Evolutionary conservation across 2,329 filamentous ascomycete genomes (phyloP).

Genomic region (Metarhizium rileyi): DNA sequence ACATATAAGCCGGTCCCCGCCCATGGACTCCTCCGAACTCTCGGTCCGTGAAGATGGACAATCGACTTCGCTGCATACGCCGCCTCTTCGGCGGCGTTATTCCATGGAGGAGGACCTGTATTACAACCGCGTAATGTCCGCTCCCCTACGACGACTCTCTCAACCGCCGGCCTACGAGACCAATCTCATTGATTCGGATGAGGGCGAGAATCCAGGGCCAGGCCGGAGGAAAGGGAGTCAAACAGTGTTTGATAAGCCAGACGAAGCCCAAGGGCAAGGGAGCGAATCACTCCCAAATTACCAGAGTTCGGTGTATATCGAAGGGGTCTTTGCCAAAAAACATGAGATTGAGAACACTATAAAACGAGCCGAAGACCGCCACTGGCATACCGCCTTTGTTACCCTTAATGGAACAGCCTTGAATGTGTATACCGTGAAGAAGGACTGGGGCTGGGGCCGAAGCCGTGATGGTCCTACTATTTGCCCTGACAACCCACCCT

Average conservation of each 20-base stretch:
- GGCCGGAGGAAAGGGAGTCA: constrained; percentile 7
- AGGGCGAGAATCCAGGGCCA: constrained; percentile 3
- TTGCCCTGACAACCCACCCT: constrained; percentile 40
- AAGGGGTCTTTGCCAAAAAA: constrained; percentile 51
- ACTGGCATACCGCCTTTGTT: constrained; percentile 55
- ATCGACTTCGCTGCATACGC: constrained; percentile 17
- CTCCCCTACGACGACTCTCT: constrained; percentile 30
- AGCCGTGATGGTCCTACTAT: constrained; percentile 38
- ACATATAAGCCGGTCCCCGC: constrained; percentile 13
- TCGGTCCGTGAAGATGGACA: constrained; percentile 24
- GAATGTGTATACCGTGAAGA: constrained; percentile 54
- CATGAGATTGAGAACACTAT: constrained; percentile 58
- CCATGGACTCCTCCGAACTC: constrained; percentile 24
- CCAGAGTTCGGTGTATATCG: constrained; percentile 43
- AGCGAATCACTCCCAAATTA: constrained; percentile 38
- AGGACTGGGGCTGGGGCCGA: constrained; percentile 41
- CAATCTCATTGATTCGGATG: constrained; percentile 6
- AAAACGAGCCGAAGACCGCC: constrained; percentile 50
- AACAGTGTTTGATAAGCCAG: constrained; percentile 10
- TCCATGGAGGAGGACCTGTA: constrained; percentile 47
- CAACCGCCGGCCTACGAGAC: constrained; percentile 37
- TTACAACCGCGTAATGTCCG: constrained; percentile 42
- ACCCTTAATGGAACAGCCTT: constrained; percentile 60
- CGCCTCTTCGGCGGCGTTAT: constrained; percentile 34
- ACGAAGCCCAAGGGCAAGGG: constrained; percentile 30